A percentile compares a stretch with the other conserved stretches of the same genome.
phyloP scores from a whole-genome alignment of 306 rosid species.

The Sicyos baderoa region DNA sequence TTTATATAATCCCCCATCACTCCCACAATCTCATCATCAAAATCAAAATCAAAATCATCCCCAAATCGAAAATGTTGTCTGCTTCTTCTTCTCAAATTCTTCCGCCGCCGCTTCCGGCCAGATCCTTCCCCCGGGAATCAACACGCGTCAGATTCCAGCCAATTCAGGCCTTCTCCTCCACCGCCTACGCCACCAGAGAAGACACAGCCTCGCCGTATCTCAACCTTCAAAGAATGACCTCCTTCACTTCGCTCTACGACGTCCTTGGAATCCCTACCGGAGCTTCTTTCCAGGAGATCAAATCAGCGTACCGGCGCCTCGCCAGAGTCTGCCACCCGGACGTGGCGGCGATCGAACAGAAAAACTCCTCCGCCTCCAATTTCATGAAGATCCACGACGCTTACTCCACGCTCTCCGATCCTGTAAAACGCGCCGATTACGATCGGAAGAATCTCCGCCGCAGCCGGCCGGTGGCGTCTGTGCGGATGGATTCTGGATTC shows the following conservation, averaged over 20 bases:
- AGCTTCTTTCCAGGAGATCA: conserved; percentile 71
- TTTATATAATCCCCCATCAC: neutral
- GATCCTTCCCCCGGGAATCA: neutral
- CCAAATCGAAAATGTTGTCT: conserved; percentile 25
- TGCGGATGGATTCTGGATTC: conserved; percentile 25
- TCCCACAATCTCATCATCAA: no score
- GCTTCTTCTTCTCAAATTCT: conserved; percentile 9
- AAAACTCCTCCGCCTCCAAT: conserved; percentile 58
- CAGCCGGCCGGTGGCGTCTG: conserved; percentile 35
- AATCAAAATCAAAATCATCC: no score
- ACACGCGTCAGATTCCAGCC: conserved; percentile 27
- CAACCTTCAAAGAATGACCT: conserved; percentile 24
- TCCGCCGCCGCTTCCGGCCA: neutral
- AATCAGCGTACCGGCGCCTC: conserved; percentile 65
- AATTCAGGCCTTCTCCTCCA: conserved; percentile 18
- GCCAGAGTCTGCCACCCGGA: conserved; percentile 85
- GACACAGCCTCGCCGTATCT: conserved; percentile 33
- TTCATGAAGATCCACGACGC: conserved; percentile 76
- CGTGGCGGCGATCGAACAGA: conserved; percentile 47
- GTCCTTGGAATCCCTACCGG: conserved; percentile 59
- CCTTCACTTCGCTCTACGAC: conserved; percentile 51
- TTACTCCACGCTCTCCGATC: conserved; percentile 79
- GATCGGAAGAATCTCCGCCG: conserved; percentile 43
- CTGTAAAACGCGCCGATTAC: conserved; percentile 73
- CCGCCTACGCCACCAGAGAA: conserved; percentile 25